Percentiles rank a stretch among this genome's conserved stretches.
Conservation (phyloP, 2,329 filamentous ascomycete species). For the Allantophomopsis lycopodina region DNA sequence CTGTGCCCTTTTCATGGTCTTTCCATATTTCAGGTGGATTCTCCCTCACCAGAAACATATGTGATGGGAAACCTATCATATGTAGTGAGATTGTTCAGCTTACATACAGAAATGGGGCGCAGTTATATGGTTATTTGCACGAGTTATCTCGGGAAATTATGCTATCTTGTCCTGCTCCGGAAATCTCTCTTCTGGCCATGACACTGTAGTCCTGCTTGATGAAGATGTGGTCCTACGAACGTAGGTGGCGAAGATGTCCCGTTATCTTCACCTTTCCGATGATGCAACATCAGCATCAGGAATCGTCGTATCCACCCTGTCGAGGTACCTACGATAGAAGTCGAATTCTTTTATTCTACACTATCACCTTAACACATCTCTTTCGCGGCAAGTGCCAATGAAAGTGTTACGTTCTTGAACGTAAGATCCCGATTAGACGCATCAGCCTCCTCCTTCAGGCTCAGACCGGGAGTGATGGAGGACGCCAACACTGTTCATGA, state of each 20-base stretch:
- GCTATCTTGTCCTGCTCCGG: constrained; percentile 17
- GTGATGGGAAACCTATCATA: constrained; percentile 8
- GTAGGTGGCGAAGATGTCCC: constrained; percentile 26
- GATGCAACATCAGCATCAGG: constrained; percentile 11
- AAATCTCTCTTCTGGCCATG: constrained; percentile 6
- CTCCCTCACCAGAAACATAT: constrained; percentile 35
- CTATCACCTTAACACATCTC: constrained; percentile 29
- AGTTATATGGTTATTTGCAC: constrained; percentile 10
- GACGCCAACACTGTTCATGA: constrained; percentile 17
- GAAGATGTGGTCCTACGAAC: constrained; percentile 14
- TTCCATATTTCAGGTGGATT: constrained; percentile 28
- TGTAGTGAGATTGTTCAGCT: constrained; percentile 38
- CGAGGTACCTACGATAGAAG: constrained; percentile 17
- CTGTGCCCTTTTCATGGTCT: constrained; percentile 13
- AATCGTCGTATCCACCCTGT: constrained; percentile 29
- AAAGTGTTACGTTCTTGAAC: constrained; percentile 25
- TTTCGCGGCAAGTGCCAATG: constrained; percentile 36
- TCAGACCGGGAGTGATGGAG: constrained; percentile 15
- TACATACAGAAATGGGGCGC: constrained; percentile 22
- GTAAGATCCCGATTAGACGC: constrained; percentile 46
- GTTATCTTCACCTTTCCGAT: constrained; percentile 27
- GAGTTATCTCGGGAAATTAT: constrained; percentile 5
- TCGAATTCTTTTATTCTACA: constrained; percentile 13
- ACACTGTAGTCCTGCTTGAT: constrained; percentile 1
- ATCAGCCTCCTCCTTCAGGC: constrained; percentile 46